Evolutionary conservation across 2,329 filamentous ascomycete species (phyloP), one percentile per base, ranked within the genome.

Genomic region (Cordyceps militaris): DNA sequence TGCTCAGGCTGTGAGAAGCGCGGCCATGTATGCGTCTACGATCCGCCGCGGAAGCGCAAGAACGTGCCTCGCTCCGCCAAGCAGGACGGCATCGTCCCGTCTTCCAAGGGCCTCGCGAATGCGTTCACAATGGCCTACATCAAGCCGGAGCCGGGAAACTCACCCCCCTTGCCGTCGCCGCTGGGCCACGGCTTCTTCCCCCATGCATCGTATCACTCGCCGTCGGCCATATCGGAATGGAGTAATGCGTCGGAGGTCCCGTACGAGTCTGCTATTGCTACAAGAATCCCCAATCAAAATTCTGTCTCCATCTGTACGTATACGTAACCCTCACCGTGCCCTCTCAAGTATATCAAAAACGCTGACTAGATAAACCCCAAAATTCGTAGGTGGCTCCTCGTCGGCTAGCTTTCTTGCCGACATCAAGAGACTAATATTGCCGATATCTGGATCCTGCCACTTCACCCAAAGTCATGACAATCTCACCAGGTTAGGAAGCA

Each of bases 391-490:
- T 19, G n/a, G 24, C 61, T 82, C 84, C 2, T 82, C 82, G 1
- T 81, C 81, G 0, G 70, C 86, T 6, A 83, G 83, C 0, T 85
- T 82, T 63, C 70, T 86, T 3, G 80, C 85, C 57, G 71, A 83
- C 46, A 77, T 86, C 19, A 79, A 83, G 10, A 79, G 81, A 70
- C 79, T 85, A 62, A 81, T 86, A 4, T 78, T 82, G 61, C 79
- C 71, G 9, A 74, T 76, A 30, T 74, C 74, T 19, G 83, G 83
- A 0, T 66, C 71, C 0, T 85, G 82, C 3, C 69, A 75, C 0
- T 87, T 87, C 63, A 85, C 82, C 1, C 66, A 73, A 52, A 83
- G 85, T 62, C 24, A 21, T 0, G 79, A 80, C 16, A 73, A 75
- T 53, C 75, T 6, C 11, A 34, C 19, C 5, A 34, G 19, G 19